Evolutionary conservation across 1,284 basidiomycete genomes (phyloP).

Genomic region (Microbotryum violaceum): DNA sequence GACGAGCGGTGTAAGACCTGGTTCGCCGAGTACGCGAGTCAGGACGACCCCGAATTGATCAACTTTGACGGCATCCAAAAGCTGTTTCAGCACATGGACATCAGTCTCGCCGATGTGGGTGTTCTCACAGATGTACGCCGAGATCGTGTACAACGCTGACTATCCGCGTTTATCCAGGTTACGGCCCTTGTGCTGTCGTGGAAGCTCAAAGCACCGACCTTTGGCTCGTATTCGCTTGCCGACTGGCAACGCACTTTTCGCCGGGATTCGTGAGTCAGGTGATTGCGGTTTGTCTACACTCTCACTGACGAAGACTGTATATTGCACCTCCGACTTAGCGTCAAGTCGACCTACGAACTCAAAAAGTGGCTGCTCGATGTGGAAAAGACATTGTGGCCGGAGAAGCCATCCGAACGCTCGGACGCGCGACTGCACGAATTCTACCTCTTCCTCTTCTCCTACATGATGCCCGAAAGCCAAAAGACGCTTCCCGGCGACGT

Average conservation of each 20-base stretch:
- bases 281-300: too few species aligned
- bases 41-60: slow-evolving; percentile 12
- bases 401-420: not conserved
- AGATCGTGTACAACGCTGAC: not conserved
- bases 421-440: not conserved
- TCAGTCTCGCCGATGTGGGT: slow-evolving; percentile 10
- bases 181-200: slow-evolving; percentile 25
- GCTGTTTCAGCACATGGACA: slow-evolving; percentile 25
- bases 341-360: not conserved
- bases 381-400: slow-evolving; percentile 3
- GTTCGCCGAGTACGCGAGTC: slow-evolving; percentile 19
- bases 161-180: slow-evolving; percentile 3
- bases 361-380: slow-evolving; percentile 2
- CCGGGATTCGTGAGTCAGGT: too few species aligned
- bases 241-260: not conserved
- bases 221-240: slow-evolving; percentile 16
- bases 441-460: slow-evolving; percentile 15
- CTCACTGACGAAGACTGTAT: too few species aligned
- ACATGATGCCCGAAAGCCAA: slow-evolving; percentile 21
- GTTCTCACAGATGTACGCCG: not conserved
- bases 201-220: slow-evolving; percentile 13
- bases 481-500: slow-evolving; percentile 16
- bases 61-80: slow-evolving; percentile 23
- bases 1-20: slow-evolving; percentile 17
- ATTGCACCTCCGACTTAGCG: not conserved